These are phyloP conservation scores for Cryptococcus jaspeensis DNA, from an alignment of 1,284 basidiomycete genomes.

Conservation along the genomic window DNA sequence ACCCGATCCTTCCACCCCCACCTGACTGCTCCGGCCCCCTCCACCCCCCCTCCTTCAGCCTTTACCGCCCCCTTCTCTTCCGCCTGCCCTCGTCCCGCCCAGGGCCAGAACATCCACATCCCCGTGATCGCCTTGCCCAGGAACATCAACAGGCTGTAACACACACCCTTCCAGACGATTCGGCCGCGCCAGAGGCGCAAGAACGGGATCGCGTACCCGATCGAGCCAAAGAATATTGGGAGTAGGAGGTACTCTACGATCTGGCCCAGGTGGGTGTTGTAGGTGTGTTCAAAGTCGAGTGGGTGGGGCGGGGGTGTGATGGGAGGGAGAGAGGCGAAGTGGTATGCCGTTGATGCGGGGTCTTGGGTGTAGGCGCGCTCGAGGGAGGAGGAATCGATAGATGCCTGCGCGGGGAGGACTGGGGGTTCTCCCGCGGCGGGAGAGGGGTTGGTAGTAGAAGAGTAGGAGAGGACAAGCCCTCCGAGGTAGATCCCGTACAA, in stretches of 20 bases:
- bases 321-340: not conserved
- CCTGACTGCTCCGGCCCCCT: too few species aligned
- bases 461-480: slow-evolving; percentile 46
- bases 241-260: slow-evolving; percentile 50
- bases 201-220: slow-evolving; percentile 60
- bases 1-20: not conserved
- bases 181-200: slow-evolving; percentile 54
- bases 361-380: not conserved
- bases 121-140: slow-evolving; percentile 55
- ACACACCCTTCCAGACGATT: slow-evolving; percentile 59
- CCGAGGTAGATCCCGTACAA: slow-evolving; percentile 55
- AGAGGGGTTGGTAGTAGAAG: too few species aligned
- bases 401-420: slow-evolving; percentile 24
- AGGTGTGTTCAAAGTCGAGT: not conserved
- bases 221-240: slow-evolving; percentile 62
- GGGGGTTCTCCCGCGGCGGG: too few species aligned
- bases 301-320: not conserved
- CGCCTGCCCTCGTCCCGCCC: slow-evolving; percentile 5
- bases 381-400: too few species aligned
- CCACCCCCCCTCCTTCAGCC: too few species aligned
- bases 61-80: not conserved
- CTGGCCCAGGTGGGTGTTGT: slow-evolving; percentile 35
- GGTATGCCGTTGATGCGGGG: not conserved
- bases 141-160: slow-evolving; percentile 56
- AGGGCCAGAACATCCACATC: slow-evolving; percentile 40